These are phyloP conservation scores for Tricholoma matsutake DNA, from an alignment of 768 basidiomycete species.

Conservation along the genomic window DNA sequence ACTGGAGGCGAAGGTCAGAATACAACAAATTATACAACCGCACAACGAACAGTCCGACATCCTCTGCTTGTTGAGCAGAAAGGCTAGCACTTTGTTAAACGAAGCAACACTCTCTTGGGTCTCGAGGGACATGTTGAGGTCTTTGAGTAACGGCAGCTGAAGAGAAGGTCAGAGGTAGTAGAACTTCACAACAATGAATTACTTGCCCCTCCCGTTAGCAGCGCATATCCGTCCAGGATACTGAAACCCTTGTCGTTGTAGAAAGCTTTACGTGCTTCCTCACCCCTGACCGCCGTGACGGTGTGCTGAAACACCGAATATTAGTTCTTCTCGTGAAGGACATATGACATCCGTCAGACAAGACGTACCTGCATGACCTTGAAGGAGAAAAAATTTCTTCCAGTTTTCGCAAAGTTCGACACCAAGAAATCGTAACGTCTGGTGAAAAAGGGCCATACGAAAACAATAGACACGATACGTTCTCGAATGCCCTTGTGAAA, in stretches of 20 bases:
- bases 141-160: slow-evolving; percentile 21
- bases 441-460: slow-evolving; percentile 3
- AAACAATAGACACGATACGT: not conserved
- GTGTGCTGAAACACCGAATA: slow-evolving; percentile 5
- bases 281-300: slow-evolving; percentile 28
- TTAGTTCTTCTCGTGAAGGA: not conserved
- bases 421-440: slow-evolving; percentile 4
- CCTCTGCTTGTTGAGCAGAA: slow-evolving; percentile 12
- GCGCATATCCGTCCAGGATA: slow-evolving; percentile 32
- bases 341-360: not conserved
- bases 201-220: slow-evolving; percentile 31
- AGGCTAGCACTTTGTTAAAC: slow-evolving; percentile 19
- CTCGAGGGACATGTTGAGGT: slow-evolving; percentile 19
- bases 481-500: not conserved
- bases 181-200: not conserved
- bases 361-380: not conserved
- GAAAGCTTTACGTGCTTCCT: slow-evolving; percentile 30
- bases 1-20: slow-evolving; percentile 6
- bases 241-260: slow-evolving; percentile 28
- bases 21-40: not conserved
- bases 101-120: slow-evolving; percentile 14
- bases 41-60: slow-evolving; percentile 8
- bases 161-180: not conserved
- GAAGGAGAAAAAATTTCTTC: not conserved
- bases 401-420: slow-evolving; percentile 1